Percentiles rank a stretch among this genome's conserved stretches.
phyloP scores from a whole-genome alignment of 2,329 filamentous ascomycete genomes.

The Aureobasidium sp. region DNA sequence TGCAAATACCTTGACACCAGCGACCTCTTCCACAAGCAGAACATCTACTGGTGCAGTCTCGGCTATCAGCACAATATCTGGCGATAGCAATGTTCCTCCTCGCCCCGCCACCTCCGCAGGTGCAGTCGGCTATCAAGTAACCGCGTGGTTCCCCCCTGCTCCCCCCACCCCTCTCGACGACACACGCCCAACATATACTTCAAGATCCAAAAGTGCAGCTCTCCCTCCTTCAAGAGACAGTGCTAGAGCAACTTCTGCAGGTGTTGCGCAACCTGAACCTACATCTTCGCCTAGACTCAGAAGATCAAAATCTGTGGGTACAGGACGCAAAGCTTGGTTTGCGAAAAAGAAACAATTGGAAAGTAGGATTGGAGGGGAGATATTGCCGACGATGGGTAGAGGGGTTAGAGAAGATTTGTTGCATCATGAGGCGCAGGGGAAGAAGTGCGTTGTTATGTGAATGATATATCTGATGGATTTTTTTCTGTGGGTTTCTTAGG shows the following conservation, averaged over 20 bases:
- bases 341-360: slow-evolving; percentile 19
- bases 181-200: slow-evolving; percentile 29
- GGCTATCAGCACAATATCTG: neutral
- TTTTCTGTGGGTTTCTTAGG: no score
- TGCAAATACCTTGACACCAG: slow-evolving; percentile 6
- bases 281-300: neutral
- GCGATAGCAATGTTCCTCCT: neutral
- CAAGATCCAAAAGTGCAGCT: slow-evolving; percentile 22
- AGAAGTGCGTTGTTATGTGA: slow-evolving; percentile 26
- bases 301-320: slow-evolving; percentile 5
- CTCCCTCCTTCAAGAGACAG: neutral
- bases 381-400: neutral
- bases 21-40: neutral
- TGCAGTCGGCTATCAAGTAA: slow-evolving; percentile 20
- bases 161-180: neutral
- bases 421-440: slow-evolving; percentile 20
- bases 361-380: neutral
- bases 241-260: neutral
- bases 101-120: slow-evolving; percentile 25
- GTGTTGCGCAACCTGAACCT: neutral
- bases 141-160: slow-evolving; percentile 3
- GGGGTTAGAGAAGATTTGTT: slow-evolving; percentile 22
- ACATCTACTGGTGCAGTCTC: neutral
- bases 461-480: neutral
- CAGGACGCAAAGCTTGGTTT: slow-evolving; percentile 14